phyloP scores from a whole-genome alignment of 139 green algal species.

The Dunaliella primolecta region DNA sequence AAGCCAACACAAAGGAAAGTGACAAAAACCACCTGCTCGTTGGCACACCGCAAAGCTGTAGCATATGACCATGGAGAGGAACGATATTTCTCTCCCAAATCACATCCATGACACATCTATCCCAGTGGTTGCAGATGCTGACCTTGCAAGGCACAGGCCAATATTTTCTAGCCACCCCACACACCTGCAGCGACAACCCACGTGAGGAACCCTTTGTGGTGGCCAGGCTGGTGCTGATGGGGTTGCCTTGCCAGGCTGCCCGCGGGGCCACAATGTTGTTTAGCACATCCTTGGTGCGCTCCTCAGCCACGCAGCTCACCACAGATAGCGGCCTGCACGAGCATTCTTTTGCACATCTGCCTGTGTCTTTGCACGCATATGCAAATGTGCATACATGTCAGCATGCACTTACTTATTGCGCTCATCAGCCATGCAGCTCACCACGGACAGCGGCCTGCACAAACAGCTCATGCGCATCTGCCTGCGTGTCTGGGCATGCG shows the following conservation, averaged over 20 bases:
- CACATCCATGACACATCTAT: too few relatives aligned
- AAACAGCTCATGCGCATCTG: background rate
- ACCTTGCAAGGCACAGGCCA: too few relatives aligned
- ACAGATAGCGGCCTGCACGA: background rate
- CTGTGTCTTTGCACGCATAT: background rate
- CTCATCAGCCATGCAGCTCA: background rate
- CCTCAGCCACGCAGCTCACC: background rate
- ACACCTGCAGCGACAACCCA: background rate
- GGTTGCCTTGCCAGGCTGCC: background rate
- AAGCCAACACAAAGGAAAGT: too few relatives aligned
- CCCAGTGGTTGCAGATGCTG: too few relatives aligned
- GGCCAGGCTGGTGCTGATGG: background rate
- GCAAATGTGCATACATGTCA: too few relatives aligned
- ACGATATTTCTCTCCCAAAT: too few relatives aligned
- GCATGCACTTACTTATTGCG: background rate
- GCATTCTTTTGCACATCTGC: background rate
- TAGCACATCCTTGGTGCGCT: background rate
- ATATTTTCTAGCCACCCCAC: too few relatives aligned
- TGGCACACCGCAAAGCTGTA: too few relatives aligned
- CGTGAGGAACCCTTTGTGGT: background rate
- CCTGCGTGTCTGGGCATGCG: background rate
- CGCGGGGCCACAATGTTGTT: background rate
- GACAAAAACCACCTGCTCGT: too few relatives aligned
- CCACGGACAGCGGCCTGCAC: background rate
- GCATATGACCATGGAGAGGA: too few relatives aligned